These are phyloP conservation scores for Aureobasidium sp. DNA, from an alignment of 2,329 filamentous ascomycete genomes.

Conservation along the genomic window DNA sequence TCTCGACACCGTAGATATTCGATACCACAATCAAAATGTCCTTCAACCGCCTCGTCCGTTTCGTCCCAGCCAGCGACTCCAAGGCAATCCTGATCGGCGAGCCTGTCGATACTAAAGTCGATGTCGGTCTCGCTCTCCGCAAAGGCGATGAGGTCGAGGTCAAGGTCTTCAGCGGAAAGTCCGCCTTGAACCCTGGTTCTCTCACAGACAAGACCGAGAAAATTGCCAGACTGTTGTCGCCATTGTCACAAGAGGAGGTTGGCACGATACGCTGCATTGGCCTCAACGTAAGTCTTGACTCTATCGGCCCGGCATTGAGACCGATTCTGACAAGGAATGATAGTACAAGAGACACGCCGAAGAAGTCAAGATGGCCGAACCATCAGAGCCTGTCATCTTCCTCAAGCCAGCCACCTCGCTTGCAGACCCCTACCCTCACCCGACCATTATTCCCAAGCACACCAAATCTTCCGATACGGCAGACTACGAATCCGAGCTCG, in stretches of 20 bases:
- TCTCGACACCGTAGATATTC: neutral
- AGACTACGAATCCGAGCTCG: conserved; percentile 55
- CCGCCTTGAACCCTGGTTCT: conserved; percentile 49
- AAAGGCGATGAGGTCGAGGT: conserved; percentile 51
- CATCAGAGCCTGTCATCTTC: conserved; percentile 48
- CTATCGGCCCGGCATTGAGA: neutral
- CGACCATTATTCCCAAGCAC: conserved; percentile 48
- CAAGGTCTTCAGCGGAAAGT: conserved; percentile 51
- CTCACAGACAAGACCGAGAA: conserved; percentile 42
- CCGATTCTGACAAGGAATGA: neutral
- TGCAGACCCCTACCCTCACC: conserved; percentile 46
- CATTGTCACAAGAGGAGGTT: conserved; percentile 42
- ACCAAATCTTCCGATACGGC: conserved; percentile 47
- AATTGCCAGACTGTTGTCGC: conserved; percentile 45
- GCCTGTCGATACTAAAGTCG: conserved; percentile 38
- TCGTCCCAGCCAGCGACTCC: conserved; percentile 19
- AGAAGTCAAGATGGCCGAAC: conserved; percentile 47
- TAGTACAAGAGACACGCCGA: conserved; percentile 44
- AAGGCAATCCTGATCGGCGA: conserved; percentile 18
- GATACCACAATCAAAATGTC: conserved; percentile 8
- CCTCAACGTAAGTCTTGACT: conserved; percentile 39
- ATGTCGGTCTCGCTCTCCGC: conserved; percentile 52
- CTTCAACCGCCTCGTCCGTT: conserved; percentile 19
- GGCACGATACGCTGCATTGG: conserved; percentile 55
- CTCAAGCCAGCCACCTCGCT: conserved; percentile 51